phyloP scores from a whole-genome alignment of 2,329 filamentous ascomycete genomes.

The Colletotrichum orbiculare region DNA sequence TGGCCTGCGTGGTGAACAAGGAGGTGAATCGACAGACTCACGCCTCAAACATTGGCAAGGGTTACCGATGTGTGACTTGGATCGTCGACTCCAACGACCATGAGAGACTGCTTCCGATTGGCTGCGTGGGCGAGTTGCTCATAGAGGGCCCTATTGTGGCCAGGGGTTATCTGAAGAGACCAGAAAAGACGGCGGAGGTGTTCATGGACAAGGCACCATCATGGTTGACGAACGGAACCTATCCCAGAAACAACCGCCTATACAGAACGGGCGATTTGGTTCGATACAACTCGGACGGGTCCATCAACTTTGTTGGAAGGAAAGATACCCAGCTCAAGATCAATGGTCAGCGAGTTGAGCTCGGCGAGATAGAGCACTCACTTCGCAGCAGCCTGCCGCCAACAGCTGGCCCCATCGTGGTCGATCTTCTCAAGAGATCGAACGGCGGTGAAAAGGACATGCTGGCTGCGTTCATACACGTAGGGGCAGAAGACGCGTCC shows the following conservation, averaged over 20 bases:
- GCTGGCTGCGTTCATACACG: conserved; percentile 14
- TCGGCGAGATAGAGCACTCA: conserved; percentile 48
- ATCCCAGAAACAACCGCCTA: conserved; percentile 38
- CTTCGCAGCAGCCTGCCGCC: conserved; percentile 41
- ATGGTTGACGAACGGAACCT: conserved; percentile 37
- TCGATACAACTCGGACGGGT: conserved; percentile 40
- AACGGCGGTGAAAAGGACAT: conserved; percentile 8
- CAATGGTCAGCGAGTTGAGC: conserved; percentile 46
- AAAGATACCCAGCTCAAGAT: conserved; percentile 47
- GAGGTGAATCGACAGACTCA: conserved; percentile 13
- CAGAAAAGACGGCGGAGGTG: conserved; percentile 2
- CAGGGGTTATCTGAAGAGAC: conserved; percentile 7
- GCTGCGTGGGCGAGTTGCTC: conserved; percentile 39
- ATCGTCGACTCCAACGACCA: conserved; percentile 38
- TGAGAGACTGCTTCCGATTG: conserved; percentile 37
- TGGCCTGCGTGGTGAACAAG: conserved; percentile 20
- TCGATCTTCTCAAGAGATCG: conserved; percentile 1
- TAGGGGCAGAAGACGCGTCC: not conserved
- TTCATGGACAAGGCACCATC: conserved; percentile 20
- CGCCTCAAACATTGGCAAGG: conserved; percentile 38
- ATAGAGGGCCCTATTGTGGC: conserved; percentile 35
- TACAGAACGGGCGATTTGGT: conserved; percentile 43
- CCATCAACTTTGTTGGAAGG: conserved; percentile 40
- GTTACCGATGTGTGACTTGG: conserved; percentile 37
- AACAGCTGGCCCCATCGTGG: conserved; percentile 8